Evolutionary conservation across 2,329 filamentous ascomycete species (phyloP), one percentile per base, ranked within the genome.

Genomic region (Colletotrichum sp.): DNA sequence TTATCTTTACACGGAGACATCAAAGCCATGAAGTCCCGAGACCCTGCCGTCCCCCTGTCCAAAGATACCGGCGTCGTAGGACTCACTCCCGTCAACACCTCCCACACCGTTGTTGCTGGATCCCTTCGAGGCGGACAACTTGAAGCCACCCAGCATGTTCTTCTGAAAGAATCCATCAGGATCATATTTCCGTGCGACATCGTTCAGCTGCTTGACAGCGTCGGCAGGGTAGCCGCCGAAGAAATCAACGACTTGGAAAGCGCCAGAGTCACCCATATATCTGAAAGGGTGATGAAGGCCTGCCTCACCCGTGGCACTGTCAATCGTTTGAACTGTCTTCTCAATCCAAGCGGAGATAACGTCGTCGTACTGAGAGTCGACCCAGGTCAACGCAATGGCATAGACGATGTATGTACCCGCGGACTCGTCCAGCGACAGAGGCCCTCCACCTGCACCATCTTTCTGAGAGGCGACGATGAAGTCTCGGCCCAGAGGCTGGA

Each of bases 21-120:
- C 43, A 21, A 13, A 48, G 9, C 18, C 43, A 48, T 9, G 6
- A 48, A 48, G 4, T 3, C 43, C n/a, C 43, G 10, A 21, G 3
- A 48, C n/a, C 2, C 43, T 48, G 1, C 2, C 10, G n/a, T 5
- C n/a, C 6, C 6, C 43, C 0, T 52, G 10, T 2, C 8, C 13
- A 2, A 52, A 0, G 10, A 52, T 52, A 5, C n/a, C n/a, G 2
- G 43, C 43, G 0, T 52, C 43, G 0, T 52, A 13, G 1, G 2
- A 13, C n/a, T 21, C 2, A 8, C 0, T 21, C 8, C 10, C 10
- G 6, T 21, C 43, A 13, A 48, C 43, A 0, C n/a, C 10, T 48
- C 10, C 1, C 10, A 1, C 10, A 48, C 2, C 18, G 4, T 48
- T 1, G 1, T 48, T 21, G 10, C n/a, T 21, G n/a, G n/a, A 48